phyloP scores from a whole-genome alignment of 1,284 basidiomycete genomes.

The Ustilago tritici region DNA sequence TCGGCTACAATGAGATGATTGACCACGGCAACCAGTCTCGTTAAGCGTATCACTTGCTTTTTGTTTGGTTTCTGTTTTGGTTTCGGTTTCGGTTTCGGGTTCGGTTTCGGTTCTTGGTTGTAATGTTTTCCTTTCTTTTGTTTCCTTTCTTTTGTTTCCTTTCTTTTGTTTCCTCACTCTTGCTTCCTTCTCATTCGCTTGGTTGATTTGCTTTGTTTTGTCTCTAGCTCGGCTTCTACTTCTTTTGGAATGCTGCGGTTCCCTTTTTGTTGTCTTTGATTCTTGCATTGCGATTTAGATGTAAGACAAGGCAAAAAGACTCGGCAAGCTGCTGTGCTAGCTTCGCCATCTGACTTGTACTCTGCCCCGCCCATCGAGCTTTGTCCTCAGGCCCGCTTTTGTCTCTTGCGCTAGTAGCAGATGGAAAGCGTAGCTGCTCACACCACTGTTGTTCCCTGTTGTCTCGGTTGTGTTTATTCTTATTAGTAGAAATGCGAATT shows the following conservation, averaged over 20 bases:
- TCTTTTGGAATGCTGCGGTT: conserved; percentile 13
- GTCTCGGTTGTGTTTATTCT: background rate
- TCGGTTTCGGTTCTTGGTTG: background rate
- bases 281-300: conserved; percentile 8
- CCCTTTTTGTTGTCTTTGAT: background rate
- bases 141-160: conserved; percentile 8
- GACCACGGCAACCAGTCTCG: conserved; percentile 57
- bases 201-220: conserved; percentile 7
- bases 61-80: background rate
- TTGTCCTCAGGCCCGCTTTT: background rate
- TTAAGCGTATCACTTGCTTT: conserved; percentile 6
- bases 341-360: background rate
- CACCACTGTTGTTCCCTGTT: background rate
- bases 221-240: conserved; percentile 12
- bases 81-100: background rate
- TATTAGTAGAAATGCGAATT: conserved; percentile 9
- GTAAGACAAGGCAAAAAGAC: background rate
- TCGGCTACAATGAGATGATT: conserved; percentile 66
- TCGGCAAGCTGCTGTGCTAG: conserved; percentile 1
- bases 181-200: background rate
- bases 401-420: conserved; percentile 3
- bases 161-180: background rate
- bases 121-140: conserved; percentile 11
- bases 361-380: background rate
- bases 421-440: background rate